These are phyloP conservation scores for Plasmodium ovale DNA, from an alignment of 169 alveolate genomes.

Conservation along the genomic window DNA sequence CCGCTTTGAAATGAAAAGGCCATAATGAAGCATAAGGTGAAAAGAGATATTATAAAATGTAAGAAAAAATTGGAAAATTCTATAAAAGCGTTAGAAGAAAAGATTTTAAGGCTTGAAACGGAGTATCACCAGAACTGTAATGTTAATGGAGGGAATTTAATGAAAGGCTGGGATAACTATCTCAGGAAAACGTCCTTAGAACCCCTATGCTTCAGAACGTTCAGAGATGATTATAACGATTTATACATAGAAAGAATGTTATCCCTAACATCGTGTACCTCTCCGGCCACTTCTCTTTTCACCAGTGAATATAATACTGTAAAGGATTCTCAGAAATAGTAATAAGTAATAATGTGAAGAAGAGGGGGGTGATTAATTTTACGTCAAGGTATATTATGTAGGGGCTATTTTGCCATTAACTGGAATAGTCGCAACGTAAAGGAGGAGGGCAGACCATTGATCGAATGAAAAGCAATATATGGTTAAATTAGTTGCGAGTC, in stretches of 20 bases:
- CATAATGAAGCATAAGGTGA: conserved; percentile 72
- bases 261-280: conserved; percentile 70
- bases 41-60: conserved; percentile 66
- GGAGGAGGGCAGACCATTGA: too few relatives aligned
- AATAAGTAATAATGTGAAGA: not conserved
- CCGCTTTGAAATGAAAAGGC: not conserved
- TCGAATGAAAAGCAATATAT: too few relatives aligned
- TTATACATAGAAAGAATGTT: conserved; percentile 53
- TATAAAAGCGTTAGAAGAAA: conserved; percentile 70
- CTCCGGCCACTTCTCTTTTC: conserved; percentile 48
- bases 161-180: conserved; percentile 72
- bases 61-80: conserved; percentile 69
- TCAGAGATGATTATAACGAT: conserved; percentile 69
- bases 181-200: conserved; percentile 50
- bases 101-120: conserved; percentile 72
- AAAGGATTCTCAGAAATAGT: too few relatives aligned
- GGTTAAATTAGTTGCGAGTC: too few relatives aligned
- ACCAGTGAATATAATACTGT: conserved; percentile 30
- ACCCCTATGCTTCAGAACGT: conserved; percentile 64
- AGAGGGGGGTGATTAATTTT: not conserved
- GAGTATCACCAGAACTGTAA: conserved; percentile 72
- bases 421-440: too few relatives aligned
- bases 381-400: too few relatives aligned
- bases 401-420: too few relatives aligned
- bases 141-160: conserved; percentile 69